Conservation (phyloP, 1,284 basidiomycete species). For the Ganoderma sp. region DNA sequence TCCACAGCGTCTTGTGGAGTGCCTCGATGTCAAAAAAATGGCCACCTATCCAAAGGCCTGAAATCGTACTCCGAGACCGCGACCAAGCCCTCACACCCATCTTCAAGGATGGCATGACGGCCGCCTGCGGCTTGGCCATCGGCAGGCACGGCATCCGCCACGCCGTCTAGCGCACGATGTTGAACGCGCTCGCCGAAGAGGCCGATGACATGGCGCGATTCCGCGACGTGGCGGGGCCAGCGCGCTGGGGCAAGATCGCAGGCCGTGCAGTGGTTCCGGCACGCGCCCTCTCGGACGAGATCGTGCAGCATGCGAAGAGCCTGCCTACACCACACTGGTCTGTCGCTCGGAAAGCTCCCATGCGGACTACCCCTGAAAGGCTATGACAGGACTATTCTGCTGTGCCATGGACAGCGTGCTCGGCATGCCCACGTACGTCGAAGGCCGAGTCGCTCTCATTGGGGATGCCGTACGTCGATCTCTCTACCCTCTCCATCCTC, state of each 20-base stretch:
- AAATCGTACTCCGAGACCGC: constrained; percentile 49
- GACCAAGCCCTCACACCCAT: constrained; percentile 41
- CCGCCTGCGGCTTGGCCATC: constrained; percentile 54
- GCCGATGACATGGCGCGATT: constrained; percentile 23
- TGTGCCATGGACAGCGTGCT: constrained; percentile 37
- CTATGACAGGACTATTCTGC: constrained; percentile 5
- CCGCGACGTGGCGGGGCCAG: not conserved
- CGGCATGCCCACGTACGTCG: constrained; percentile 35
- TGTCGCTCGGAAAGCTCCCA: no score
- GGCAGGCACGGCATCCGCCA: constrained; percentile 60
- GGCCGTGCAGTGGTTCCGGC: constrained; percentile 10
- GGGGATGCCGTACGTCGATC: constrained; percentile 39
- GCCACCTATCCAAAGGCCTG: constrained; percentile 55
- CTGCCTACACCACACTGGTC: not conserved
- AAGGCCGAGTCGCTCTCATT: constrained; percentile 35
- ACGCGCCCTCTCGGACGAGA: constrained; percentile 4
- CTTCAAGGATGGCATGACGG: constrained; percentile 55
- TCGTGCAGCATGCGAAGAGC: not conserved
- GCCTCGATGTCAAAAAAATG: not conserved
- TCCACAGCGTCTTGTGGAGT: constrained; percentile 1
- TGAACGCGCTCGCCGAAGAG: constrained; percentile 21
- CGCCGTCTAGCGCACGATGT: constrained; percentile 38
- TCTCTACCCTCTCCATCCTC: no score
- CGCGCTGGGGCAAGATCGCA: constrained; percentile 7
- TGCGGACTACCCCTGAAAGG: not conserved